Evolutionary conservation across 176 grass and related monocot genomes (phyloP), one percentile per base, ranked within the genome.

Genomic region (Triticum urartu): DNA sequence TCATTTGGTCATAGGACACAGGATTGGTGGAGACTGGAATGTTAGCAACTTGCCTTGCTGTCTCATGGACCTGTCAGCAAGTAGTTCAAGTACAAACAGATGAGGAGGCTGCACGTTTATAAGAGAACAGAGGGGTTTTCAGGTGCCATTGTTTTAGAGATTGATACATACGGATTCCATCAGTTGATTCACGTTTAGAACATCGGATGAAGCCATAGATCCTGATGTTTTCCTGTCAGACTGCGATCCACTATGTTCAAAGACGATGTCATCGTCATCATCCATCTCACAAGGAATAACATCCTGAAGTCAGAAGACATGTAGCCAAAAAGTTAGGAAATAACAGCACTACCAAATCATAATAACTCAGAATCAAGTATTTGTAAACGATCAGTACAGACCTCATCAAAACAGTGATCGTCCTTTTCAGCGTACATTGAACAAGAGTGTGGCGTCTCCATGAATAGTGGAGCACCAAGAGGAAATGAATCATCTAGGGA

Each of bases 1-100:
- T 99, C 97, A 99, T 96, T 86, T 99, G 94, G 80, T 96, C 90
- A 7, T 95, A 98, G 0, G 97, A 92, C 79, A 98, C 81, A 17
- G 90, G 94, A 39, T 89, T 91, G 11, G 75, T 74, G 43, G 93
- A 65, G 32, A 92, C 73, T 35, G 92, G 87, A 74, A 86, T 17
- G 11, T 77, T 96, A 54, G 90, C 83, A 35, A 92, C 94, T 85
- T 94, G 86, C 75, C 74, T 88, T 77, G 97, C 94, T 54, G 97
- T 93, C 81, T 94, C 92, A 67, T 86, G 87, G 80, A 99, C 94
- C 97, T 99, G 89, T 34, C 59, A 85, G 30, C 48, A 92, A 87
- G 75, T 62, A 40, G 76, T 81, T 69, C 48, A 13, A 48, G 63
- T 67, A 50, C 36, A 77, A 81, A 82, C 35, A 26, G 4, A 68